A percentile compares a stretch with the other conserved stretches of the same genome.
These are phyloP conservation scores for Sherardia arvensis DNA, from an alignment of 257 asterid species.

Conservation along the genomic window DNA sequence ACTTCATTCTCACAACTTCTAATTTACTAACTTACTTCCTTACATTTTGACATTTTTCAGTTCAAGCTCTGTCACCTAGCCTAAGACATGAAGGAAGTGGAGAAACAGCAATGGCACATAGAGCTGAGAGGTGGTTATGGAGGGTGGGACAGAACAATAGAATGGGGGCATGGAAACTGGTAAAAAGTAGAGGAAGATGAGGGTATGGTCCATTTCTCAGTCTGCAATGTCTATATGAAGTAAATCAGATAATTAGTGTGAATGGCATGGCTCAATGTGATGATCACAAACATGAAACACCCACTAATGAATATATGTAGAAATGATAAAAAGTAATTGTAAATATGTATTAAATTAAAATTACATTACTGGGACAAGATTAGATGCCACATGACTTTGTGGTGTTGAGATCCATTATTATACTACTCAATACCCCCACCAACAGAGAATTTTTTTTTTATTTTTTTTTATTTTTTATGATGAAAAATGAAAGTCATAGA, in stretches of 20 bases:
- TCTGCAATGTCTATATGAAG: slow-evolving; percentile 2
- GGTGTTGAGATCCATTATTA: slow-evolving; percentile 22
- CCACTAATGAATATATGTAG: neutral
- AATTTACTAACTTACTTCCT: no score
- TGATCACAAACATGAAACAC: neutral
- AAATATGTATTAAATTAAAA: neutral
- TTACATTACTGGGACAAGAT: slow-evolving; percentile 4
- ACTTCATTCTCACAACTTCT: no score
- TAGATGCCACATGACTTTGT: slow-evolving; percentile 41
- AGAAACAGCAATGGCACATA: neutral
- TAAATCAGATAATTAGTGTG: neutral
- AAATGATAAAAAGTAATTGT: neutral
- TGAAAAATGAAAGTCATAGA: neutral
- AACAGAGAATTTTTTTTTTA: no score
- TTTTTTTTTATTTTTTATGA: no score
- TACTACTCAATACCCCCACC: slow-evolving; percentile 28
- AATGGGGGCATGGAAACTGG: neutral
- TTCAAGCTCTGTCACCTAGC: no score
- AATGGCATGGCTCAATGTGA: neutral
- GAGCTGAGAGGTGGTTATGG: neutral
- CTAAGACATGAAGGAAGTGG: neutral
- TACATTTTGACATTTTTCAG: no score
- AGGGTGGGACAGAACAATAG: slow-evolving; percentile 4
- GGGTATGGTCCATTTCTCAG: neutral
- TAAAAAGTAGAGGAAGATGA: neutral